Percentiles rank a stretch among this genome's conserved stretches.
phyloP scores from a whole-genome alignment of 768 basidiomycete genomes.

The Nevesoporus exiguus region DNA sequence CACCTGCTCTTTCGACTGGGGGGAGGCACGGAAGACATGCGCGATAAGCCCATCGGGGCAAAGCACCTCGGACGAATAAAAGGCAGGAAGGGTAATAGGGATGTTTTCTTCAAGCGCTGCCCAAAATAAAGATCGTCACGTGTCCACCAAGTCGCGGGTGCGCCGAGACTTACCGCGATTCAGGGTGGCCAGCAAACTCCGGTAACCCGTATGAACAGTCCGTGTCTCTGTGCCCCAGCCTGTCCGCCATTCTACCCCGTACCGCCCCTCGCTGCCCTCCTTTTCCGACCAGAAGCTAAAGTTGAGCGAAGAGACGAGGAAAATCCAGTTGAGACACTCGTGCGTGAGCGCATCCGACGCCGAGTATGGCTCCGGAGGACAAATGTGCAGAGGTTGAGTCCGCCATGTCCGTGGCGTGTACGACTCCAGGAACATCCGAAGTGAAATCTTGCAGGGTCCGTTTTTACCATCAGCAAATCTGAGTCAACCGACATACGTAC shows the following conservation, averaged over 20 bases:
- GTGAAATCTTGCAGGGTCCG: slow-evolving; percentile 49
- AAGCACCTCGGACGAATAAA: slow-evolving; percentile 65
- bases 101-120: slow-evolving; percentile 73
- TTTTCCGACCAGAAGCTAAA: slow-evolving; percentile 87
- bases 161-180: slow-evolving; percentile 56
- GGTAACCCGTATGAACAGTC: slow-evolving; percentile 75
- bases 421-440: slow-evolving; percentile 53
- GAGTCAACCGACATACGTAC: slow-evolving; percentile 34
- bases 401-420: slow-evolving; percentile 84
- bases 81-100: slow-evolving; percentile 74
- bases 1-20: slow-evolving; percentile 56
- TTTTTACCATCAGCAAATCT: neutral
- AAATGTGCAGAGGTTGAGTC: slow-evolving; percentile 61
- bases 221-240: slow-evolving; percentile 57
- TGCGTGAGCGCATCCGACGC: slow-evolving; percentile 51
- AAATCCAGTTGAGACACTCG: slow-evolving; percentile 77
- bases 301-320: slow-evolving; percentile 81
- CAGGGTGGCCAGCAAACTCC: slow-evolving; percentile 82
- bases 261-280: slow-evolving; percentile 56
- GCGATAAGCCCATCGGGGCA: slow-evolving; percentile 72
- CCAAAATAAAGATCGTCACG: neutral
- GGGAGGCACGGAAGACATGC: slow-evolving; percentile 62
- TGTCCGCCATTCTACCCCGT: slow-evolving; percentile 73
- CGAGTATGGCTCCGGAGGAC: slow-evolving; percentile 63
- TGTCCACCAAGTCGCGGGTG: neutral